A percentile compares a stretch with the other conserved stretches of the same genome.
These are phyloP conservation scores for Zygnema cylindricum DNA, from an alignment of 139 green algal genomes.

Conservation along the genomic window DNA sequence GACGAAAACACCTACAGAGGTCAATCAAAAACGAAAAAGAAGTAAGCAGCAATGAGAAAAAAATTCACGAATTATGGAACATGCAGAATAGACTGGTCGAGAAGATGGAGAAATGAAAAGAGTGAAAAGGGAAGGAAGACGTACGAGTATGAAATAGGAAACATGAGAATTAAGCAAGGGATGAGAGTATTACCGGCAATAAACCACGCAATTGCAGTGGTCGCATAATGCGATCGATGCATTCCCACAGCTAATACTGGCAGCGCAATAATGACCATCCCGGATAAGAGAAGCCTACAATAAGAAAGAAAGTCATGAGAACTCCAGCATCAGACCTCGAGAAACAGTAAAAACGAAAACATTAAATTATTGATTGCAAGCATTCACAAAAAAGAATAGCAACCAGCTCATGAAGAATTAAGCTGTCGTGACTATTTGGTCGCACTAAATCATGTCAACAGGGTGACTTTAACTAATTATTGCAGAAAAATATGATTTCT, in stretches of 20 bases:
- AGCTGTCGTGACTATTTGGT: too few relatives aligned
- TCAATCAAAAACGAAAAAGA: too few relatives aligned
- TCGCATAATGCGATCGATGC: slow-evolving; percentile 12
- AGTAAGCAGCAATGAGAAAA: not conserved
- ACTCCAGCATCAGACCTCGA: not conserved
- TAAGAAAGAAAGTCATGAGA: slow-evolving; percentile 3
- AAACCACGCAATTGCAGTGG: slow-evolving; percentile 33
- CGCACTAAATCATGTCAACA: too few relatives aligned
- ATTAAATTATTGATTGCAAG: not conserved
- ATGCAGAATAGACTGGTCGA: not conserved
- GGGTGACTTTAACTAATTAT: too few relatives aligned
- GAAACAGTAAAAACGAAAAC: not conserved
- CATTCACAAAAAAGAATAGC: not conserved
- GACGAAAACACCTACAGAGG: slow-evolving; percentile 90
- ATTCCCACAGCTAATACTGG: slow-evolving; percentile 12
- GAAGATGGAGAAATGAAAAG: too few relatives aligned
- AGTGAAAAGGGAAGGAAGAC: not conserved
- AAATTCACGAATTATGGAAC: slow-evolving; percentile 2
- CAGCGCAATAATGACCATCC: slow-evolving; percentile 26
- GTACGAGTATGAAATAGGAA: too few relatives aligned
- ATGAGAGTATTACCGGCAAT: slow-evolving; percentile 1
- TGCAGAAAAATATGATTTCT: too few relatives aligned
- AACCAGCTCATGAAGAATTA: not conserved
- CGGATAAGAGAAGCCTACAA: slow-evolving; percentile 16
- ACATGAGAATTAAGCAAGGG: too few relatives aligned